These are phyloP conservation scores for Citrus hindsii DNA, from an alignment of 345 rosid genomes.

Conservation along the genomic window DNA sequence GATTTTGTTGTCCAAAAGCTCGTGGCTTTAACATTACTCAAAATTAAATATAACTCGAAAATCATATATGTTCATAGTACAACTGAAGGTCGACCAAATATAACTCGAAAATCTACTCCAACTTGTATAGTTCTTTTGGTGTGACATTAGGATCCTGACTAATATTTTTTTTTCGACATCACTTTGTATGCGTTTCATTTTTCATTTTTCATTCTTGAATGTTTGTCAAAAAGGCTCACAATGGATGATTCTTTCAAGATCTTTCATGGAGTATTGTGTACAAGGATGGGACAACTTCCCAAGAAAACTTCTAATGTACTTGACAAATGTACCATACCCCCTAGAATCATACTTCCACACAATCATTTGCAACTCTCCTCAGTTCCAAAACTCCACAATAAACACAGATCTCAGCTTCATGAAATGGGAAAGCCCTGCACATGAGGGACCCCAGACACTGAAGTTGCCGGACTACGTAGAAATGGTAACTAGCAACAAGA, in stretches of 20 bases:
- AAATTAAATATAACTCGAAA: too few species aligned
- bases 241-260: conserved; percentile 30
- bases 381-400: conserved; percentile 27
- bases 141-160: too few species aligned
- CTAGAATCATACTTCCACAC: conserved; percentile 36
- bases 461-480: not conserved
- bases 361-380: conserved; percentile 37
- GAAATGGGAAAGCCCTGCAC: not conserved
- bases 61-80: too few species aligned
- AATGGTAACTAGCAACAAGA: conserved; percentile 14
- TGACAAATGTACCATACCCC: conserved; percentile 28
- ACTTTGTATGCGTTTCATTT: too few species aligned
- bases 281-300: conserved; percentile 40
- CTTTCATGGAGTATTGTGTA: conserved; percentile 28
- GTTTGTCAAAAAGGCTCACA: conserved; percentile 29
- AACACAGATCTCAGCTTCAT: conserved; percentile 21
- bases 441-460: conserved; percentile 1
- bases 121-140: too few species aligned
- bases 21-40: too few species aligned
- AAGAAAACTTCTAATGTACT: conserved; percentile 35
- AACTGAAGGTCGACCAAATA: too few species aligned
- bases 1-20: too few species aligned
- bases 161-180: too few species aligned
- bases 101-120: too few species aligned
- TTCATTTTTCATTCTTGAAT: not conserved